Base-by-base conservation (phyloP, 2,329 filamentous ascomycete genomes). In the Emmonsia crescens region DNA sequence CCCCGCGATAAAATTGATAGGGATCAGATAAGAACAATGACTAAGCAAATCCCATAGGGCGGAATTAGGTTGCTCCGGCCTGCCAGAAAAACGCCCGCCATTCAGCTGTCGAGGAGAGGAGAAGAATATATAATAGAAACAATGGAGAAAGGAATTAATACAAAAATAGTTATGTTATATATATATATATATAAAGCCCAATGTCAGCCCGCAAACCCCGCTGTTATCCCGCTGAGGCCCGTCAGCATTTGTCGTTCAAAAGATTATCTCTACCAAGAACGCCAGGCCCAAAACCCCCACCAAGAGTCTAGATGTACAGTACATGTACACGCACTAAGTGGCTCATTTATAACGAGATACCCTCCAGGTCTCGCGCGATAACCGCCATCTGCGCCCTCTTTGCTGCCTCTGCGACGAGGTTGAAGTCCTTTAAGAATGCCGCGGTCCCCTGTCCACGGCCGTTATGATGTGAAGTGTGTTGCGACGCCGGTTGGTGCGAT, bases 361-460 rank as follows among this genome's bases (percentile, higher is more conserved):
- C 70, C 65, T 76, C 90, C 71, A 97, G 82, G 75, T 96, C 93
- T 64, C 92, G 83, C 81, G 92, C 88, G 73, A 96, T 80, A 70
- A 91, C 86, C 49, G 90, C 89, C 81, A 96, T 89, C 76, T 96
- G 90, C 9, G 93, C 93, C 52, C 92, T 82, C 76, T 96, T 96
- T 54, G 91, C 93, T 1, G 93, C 93, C 78, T 97, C 92, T 46
- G 92, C 91, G 44, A 96, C 83, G 33, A 96, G 83, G 62, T 84
- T 92, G 70, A 93, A 89, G 74, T 96, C 87, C 68, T 86, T 85
- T 63, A 96, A 81, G 71, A 91, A 91, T 3, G 80, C 80, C 8
- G 80, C 78, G 1, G 82, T 83, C 19, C 74, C 74, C 27, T 46
- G 40, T 27, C 29, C 42, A 19, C 38, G 10, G 27, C 57, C 42